Evolutionary conservation across 192 early-diverging fungal species (phyloP).

Genomic region (Chytriomyces sp.): DNA sequence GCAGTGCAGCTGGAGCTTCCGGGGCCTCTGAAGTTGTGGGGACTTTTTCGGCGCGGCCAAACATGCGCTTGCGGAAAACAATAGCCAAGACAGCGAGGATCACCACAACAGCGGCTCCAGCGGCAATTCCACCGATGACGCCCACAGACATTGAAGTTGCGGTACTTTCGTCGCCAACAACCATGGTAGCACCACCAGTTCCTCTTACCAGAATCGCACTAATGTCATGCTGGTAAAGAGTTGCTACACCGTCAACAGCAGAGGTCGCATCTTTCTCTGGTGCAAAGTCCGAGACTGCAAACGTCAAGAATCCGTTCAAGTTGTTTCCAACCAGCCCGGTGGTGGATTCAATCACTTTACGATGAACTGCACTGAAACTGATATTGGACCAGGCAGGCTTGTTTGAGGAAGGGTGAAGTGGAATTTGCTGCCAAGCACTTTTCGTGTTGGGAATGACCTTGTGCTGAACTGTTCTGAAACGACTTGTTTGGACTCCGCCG

Average conservation of each 20-base stretch:
- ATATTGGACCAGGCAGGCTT: conserved; percentile 27
- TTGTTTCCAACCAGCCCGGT: neutral
- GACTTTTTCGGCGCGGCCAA: neutral
- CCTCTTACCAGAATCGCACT: neutral
- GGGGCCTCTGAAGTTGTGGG: neutral
- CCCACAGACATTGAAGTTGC: neutral
- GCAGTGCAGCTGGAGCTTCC: neutral
- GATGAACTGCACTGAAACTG: neutral
- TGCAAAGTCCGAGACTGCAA: conserved; percentile 9
- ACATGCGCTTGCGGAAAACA: neutral
- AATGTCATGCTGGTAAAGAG: conserved; percentile 17
- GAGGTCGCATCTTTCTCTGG: neutral
- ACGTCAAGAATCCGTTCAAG: conserved; percentile 2
- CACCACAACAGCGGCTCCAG: neutral
- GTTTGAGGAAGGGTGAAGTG: neutral
- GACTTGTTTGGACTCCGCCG: neutral
- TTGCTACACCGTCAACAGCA: neutral
- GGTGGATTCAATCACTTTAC: neutral
- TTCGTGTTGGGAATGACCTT: neutral
- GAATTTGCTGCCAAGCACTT: conserved; percentile 7
- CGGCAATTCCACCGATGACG: neutral
- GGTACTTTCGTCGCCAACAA: neutral
- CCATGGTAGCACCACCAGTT: neutral
- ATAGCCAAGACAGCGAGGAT: neutral
- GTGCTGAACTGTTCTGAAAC: conserved; percentile 13